These are phyloP conservation scores for Phanerochaete sordida DNA, from an alignment of 768 basidiomycete genomes.

Conservation along the genomic window DNA sequence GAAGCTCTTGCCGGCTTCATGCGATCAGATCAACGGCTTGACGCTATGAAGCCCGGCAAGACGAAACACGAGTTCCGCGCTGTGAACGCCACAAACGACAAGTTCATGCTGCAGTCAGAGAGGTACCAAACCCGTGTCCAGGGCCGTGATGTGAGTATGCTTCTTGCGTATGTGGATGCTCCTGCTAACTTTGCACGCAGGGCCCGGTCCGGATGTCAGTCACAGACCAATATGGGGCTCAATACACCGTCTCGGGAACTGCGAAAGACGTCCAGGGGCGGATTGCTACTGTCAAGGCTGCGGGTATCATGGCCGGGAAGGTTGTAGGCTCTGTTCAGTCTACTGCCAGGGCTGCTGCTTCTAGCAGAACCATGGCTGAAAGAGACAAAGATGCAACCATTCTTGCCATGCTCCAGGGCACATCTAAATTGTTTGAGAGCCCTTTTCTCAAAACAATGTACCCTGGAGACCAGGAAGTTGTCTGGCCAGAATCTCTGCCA, in stretches of 20 bases:
- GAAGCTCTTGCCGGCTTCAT: constrained; percentile 14
- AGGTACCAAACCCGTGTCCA: constrained; percentile 30
- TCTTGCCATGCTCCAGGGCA: constrained; percentile 34
- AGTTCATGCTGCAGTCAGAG: constrained; percentile 19
- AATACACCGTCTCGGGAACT: constrained; percentile 21
- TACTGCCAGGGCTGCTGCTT: no score
- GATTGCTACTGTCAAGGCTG: constrained; percentile 21
- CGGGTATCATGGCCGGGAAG: constrained; percentile 28
- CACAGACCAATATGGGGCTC: constrained; percentile 21
- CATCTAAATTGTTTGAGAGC: constrained; percentile 24
- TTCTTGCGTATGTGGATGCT: background rate
- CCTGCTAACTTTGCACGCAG: background rate
- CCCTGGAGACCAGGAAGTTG: constrained; percentile 24
- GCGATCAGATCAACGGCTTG: constrained; percentile 23
- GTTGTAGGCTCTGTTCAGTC: constrained; percentile 37
- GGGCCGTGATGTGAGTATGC: constrained; percentile 10
- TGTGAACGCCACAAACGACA: constrained; percentile 8
- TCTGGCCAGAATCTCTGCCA: constrained; percentile 35
- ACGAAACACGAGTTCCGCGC: constrained; percentile 21
- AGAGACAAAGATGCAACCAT: constrained; percentile 31
- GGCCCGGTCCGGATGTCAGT: constrained; percentile 11
- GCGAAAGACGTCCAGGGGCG: constrained; percentile 15
- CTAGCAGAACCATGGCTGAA: constrained; percentile 63
- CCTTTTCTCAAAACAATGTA: constrained; percentile 38
- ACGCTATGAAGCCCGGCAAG: constrained; percentile 24